A percentile compares a stretch with the other conserved stretches of the same genome.
Evolutionary conservation across 441 rosid species (phyloP).

Genomic region (Populus hybrid): DNA sequence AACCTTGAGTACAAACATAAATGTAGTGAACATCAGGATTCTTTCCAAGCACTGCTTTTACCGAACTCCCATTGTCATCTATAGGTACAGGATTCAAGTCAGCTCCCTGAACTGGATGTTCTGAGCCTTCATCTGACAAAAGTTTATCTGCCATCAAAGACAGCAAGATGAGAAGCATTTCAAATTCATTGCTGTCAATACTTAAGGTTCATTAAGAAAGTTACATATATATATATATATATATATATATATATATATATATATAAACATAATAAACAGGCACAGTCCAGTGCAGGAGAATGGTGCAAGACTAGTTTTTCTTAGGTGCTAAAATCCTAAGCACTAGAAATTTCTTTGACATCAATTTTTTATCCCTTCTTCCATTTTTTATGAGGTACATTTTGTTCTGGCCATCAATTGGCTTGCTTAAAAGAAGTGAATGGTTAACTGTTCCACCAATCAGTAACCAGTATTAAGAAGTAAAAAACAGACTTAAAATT

Average conservation of each 20-base stretch:
- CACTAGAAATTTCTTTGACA: neutral
- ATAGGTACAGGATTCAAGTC: constrained; percentile 58
- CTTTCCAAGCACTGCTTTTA: constrained; percentile 60
- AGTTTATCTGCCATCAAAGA: constrained; percentile 49
- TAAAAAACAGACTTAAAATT: no score
- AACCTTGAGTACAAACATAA: constrained; percentile 76
- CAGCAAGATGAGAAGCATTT: constrained; percentile 9
- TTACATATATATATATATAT: no score
- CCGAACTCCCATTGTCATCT: constrained; percentile 50
- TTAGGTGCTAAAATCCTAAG: neutral
- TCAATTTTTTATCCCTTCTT: neutral
- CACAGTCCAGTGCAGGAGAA: neutral
- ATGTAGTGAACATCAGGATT: constrained; percentile 78
- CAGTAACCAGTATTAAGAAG: neutral
- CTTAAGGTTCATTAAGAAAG: neutral
- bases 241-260: no score
- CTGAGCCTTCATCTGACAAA: constrained; percentile 35
- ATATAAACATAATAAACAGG: neutral
- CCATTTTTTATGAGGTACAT: neutral
- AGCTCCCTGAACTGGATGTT: constrained; percentile 47
- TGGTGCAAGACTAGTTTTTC: neutral
- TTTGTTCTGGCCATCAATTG: neutral
- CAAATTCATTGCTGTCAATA: neutral
- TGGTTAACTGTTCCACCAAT: neutral
- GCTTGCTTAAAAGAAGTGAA: neutral